Base-by-base conservation (phyloP, 352 stramenopile species). In the Phytophthora colocasiae region DNA sequence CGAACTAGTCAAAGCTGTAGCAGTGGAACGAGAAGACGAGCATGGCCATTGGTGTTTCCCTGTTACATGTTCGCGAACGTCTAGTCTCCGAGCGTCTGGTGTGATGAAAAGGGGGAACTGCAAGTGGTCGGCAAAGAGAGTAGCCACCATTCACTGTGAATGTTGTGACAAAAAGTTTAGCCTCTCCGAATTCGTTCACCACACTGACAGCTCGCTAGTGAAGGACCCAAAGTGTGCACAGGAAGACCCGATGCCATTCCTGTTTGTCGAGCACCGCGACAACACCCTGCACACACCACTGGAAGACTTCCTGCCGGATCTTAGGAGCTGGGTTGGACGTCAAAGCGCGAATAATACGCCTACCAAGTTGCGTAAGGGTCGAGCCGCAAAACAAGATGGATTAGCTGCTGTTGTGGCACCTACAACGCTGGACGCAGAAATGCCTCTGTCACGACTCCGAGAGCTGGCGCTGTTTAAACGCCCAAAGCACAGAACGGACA, bases 191-290 rank as follows among this genome's bases (percentile, higher is more conserved):
- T 75, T 75, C 14, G 67, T 65, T 12, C 50, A 72, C 44, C 67
- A 75, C 47, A 75, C 62, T 0, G 62, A 75, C 27, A 70, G 36
- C 31, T 22, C 27, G 12, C 58, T 76, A 49, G 10, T 76, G n/a
- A 52, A 67, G 36, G 29, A 66, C 24, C 7, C 57, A 10, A 72
- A 69, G 31, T 63, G 45, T 45, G 48, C 46, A 22, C 15, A 26
- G 1, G 45, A 66, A 64, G 57, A 69, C n/a, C 49, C 62, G 10
- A 66, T 73, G 46, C 41, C 57, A 2, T 69, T 69, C 58, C 50
- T 76, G 41, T 73, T 76, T 31, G 63, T 70, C n/a, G 40, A 76
- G 47, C 63, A 76, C 39, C 56, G 57, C 27, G 57, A 69, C 15
- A 58, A 26, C 38, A 46, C 38, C 19, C 45, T 58, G 14, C 41